Conservation (phyloP, 495 filamentous ascomycete genomes). For the Daldinia loculata region DNA sequence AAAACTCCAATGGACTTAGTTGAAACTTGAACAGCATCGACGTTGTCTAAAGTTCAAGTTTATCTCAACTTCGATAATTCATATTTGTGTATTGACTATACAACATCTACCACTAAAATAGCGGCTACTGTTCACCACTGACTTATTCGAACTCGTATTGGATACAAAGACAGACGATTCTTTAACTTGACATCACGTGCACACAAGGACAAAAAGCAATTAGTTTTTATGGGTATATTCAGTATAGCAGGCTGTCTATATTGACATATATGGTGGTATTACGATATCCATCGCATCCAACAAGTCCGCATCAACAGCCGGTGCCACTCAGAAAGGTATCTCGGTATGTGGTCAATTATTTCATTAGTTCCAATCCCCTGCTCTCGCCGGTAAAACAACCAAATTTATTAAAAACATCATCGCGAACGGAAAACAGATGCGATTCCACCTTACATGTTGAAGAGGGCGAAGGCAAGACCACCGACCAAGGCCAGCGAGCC, state of each 20-base stretch:
- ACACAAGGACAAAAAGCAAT: background rate
- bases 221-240: conserved; percentile 11
- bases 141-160: background rate
- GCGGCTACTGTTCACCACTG: too few species aligned
- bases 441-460: conserved; percentile 52
- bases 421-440: background rate
- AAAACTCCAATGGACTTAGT: background rate
- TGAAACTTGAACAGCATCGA: background rate
- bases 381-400: background rate
- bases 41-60: too few species aligned
- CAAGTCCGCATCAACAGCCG: conserved; percentile 3
- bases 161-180: background rate
- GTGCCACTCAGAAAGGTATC: conserved; percentile 1
- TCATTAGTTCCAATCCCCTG: conserved; percentile 14
- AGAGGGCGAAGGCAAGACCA: conserved; percentile 51
- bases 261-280: background rate
- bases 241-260: background rate
- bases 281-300: background rate
- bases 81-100: too few species aligned
- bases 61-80: too few species aligned
- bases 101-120: too few species aligned
- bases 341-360: conserved; percentile 1
- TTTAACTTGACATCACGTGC: background rate
- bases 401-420: background rate
- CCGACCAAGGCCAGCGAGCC: conserved; percentile 52